Conservation (phyloP, 2,329 filamentous ascomycete genomes). For the Monosporascus sp. region DNA sequence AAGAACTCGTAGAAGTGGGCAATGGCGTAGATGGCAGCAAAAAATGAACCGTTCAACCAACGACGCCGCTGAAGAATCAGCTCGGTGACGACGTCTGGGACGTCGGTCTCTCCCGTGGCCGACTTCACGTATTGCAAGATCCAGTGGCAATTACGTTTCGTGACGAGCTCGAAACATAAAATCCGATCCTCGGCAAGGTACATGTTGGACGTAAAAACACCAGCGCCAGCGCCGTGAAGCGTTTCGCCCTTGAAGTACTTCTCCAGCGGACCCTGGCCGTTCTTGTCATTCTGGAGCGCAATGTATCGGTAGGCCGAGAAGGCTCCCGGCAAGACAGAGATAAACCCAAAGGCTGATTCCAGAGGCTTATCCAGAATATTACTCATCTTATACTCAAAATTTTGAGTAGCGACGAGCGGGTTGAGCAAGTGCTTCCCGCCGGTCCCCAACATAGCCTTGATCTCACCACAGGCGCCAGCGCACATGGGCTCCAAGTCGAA, state of each 20-base stretch:
- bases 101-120: conserved; percentile 92
- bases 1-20: conserved; percentile 96
- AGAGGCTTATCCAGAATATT: conserved; percentile 97
- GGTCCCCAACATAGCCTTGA: conserved; percentile 92
- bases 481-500: conserved; percentile 98
- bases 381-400: conserved; percentile 99
- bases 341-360: conserved; percentile 96
- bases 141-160: conserved; percentile 96
- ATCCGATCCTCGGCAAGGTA: conserved; percentile 88
- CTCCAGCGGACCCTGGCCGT: conserved; percentile 87
- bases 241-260: conserved; percentile 99
- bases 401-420: conserved; percentile 91
- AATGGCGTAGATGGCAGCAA: conserved; percentile 91
- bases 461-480: conserved; percentile 93
- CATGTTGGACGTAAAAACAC: conserved; percentile 97
- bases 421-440: conserved; percentile 80
- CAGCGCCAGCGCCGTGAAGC: conserved; percentile 88
- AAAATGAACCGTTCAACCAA: conserved; percentile 98
- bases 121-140: conserved; percentile 98
- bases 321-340: conserved; percentile 91
- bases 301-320: conserved; percentile 94
- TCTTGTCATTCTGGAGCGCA: conserved; percentile 92
- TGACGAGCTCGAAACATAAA: conserved; percentile 95
- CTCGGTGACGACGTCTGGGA: conserved; percentile 89
- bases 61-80: conserved; percentile 92